A percentile compares a stretch with the other conserved stretches of the same genome.
Evolutionary conservation across 495 filamentous ascomycete species (phyloP).

Genomic region (Penicillium daleae): DNA sequence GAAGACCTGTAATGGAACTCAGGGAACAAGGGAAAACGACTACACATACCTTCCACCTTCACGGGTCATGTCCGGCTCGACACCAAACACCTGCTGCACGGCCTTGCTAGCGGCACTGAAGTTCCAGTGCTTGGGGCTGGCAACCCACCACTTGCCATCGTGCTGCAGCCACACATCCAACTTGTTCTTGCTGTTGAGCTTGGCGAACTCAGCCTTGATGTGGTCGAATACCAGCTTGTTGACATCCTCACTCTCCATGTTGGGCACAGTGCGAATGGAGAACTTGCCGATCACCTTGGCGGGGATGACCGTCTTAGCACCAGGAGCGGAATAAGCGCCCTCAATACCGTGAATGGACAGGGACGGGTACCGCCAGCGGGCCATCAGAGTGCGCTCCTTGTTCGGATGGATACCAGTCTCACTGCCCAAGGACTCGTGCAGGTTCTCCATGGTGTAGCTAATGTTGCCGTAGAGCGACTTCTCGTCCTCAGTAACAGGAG

Average conservation of each 20-base stretch:
- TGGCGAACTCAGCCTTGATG: conserved; percentile 77
- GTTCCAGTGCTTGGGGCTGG: conserved; percentile 97
- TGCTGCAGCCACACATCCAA: conserved; percentile 80
- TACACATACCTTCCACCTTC: conserved; percentile 82
- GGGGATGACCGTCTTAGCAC: conserved; percentile 98
- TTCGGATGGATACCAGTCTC: conserved; percentile 81
- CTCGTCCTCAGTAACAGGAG: conserved; percentile 83
- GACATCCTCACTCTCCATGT: conserved; percentile 93
- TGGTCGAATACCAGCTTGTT: conserved; percentile 81
- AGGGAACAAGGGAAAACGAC: background rate
- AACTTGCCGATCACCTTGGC: conserved; percentile 98
- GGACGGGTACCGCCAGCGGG: conserved; percentile 90
- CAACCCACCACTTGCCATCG: conserved; percentile 97
- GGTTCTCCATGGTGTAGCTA: conserved; percentile 91
- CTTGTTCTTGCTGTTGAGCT: conserved; percentile 87
- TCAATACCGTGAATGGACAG: conserved; percentile 96
- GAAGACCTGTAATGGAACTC: background rate
- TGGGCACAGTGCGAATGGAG: conserved; percentile 92
- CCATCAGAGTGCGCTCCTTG: conserved; percentile 91
- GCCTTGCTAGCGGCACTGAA: conserved; percentile 92
- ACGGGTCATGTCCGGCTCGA: conserved; percentile 91
- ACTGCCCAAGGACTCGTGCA: conserved; percentile 87
- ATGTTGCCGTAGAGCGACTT: conserved; percentile 81
- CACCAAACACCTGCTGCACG: conserved; percentile 86
- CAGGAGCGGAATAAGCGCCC: conserved; percentile 89